Base-by-base conservation (phyloP, 148 eudicot genomes). In the Selenicereus undatus region DNA sequence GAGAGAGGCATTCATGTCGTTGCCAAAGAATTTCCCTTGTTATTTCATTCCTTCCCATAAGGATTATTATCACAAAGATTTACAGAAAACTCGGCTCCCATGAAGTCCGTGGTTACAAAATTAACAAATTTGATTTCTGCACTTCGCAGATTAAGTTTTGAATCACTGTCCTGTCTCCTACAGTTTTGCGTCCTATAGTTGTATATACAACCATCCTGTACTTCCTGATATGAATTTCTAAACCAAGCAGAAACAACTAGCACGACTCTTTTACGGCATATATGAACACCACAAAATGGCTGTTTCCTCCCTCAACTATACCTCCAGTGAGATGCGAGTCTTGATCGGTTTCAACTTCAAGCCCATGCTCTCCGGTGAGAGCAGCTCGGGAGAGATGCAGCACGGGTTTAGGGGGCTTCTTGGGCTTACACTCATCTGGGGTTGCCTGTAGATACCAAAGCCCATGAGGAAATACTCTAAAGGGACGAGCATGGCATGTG, bases 321-420 rank as follows among this genome's bases (percentile, higher is more conserved):
- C 88, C 88, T 88, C 84, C 21, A 83, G 66, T 2, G 90, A 85
- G 73, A 87, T 82, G 75, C 97, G 88, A 32, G 99, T 95, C 81
- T 95, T 95, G 39, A 95, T 95, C 3, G 99, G 99, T 77, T 95
- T 95, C 81, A 95, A 76, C 89, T 95, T 95, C 87, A 95, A 84
- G 5, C 99, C 99, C 99, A 95, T 95, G 86, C 99, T 95, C 89
- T 95, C 99, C 0, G 99, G 99, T 52, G 99, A 93, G 78, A 92
- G 95, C n/a, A 95, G 97, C 88, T 95, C 99, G 0, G 99, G 99
- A 24, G 97, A 93, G 84, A 95, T 91, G 82, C 89, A 87, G 13
- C 92, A 90, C 10, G 97, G 99, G 79, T 92, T 95, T 79, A 95
- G 86, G 10, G 99, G 97, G 86, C 99, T 95, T 87, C 99, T 89